Conservation (phyloP, 2,329 filamentous ascomycete species). For the Elsinoe australis region DNA sequence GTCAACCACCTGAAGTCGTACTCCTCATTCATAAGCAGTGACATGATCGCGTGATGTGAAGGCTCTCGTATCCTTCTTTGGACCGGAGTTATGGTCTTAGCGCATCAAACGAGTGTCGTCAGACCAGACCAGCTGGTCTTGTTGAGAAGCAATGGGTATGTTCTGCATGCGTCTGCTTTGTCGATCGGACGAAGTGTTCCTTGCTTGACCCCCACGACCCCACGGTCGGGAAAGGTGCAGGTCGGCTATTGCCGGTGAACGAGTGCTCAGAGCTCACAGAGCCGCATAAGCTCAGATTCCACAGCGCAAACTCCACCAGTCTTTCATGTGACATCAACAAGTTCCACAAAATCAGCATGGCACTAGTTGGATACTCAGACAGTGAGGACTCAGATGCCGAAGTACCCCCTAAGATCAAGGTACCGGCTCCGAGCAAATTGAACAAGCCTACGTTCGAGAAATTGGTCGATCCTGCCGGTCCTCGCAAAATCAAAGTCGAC, state of each 20-base stretch:
- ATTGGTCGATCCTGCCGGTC: conserved; percentile 71
- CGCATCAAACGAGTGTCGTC: conserved; percentile 3
- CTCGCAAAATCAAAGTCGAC: conserved; percentile 75
- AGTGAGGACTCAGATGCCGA: conserved; percentile 62
- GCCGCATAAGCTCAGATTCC: conserved; percentile 10
- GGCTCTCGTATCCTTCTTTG: neutral
- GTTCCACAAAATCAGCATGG: no score
- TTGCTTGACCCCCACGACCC: conserved; percentile 4
- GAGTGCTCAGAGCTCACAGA: conserved; percentile 3
- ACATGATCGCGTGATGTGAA: conserved; percentile 25
- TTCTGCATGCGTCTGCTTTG: neutral
- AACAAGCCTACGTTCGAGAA: conserved; percentile 63
- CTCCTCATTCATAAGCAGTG: conserved; percentile 34
- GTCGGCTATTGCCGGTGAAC: neutral
- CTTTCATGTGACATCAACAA: neutral
- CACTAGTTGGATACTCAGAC: conserved; percentile 75
- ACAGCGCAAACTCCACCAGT: neutral
- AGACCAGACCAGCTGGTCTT: conserved; percentile 19
- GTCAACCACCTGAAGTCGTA: neutral
- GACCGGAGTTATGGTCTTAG: conserved; percentile 4
- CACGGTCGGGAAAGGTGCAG: neutral
- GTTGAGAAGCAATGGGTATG: neutral
- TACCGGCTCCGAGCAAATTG: conserved; percentile 34
- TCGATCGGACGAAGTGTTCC: neutral
- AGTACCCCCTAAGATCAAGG: conserved; percentile 26